phyloP scores from a whole-genome alignment of 2,329 filamentous ascomycete genomes.

The Gaeumannomyces sp. region DNA sequence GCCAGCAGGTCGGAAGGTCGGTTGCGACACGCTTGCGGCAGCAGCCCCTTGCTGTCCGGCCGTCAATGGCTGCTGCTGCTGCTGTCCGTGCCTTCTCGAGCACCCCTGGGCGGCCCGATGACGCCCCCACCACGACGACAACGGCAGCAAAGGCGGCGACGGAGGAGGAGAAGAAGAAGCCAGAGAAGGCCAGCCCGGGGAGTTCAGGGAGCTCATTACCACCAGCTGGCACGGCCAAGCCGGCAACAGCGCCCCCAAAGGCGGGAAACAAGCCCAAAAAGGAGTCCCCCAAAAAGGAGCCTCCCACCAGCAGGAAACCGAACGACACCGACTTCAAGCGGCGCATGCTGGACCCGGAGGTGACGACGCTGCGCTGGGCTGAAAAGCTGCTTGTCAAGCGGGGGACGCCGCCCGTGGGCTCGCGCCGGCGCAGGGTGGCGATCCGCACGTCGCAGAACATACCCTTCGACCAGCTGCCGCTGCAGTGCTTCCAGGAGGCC shows the following conservation, averaged over 20 bases:
- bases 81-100: slow-evolving; percentile 29
- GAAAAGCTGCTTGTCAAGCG: slow-evolving; percentile 63
- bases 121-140: slow-evolving; percentile 13
- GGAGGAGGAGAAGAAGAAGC: neutral
- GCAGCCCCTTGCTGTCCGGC: slow-evolving; percentile 24
- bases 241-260: too few relatives aligned
- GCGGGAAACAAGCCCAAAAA: slow-evolving; percentile 3
- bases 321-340: slow-evolving; percentile 25
- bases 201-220: too few relatives aligned
- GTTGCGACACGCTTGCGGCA: slow-evolving; percentile 46
- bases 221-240: too few relatives aligned
- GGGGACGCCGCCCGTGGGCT: slow-evolving; percentile 70
- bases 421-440: slow-evolving; percentile 73
- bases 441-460: slow-evolving; percentile 59
- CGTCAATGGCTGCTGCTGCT: slow-evolving; percentile 26
- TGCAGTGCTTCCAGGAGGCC: slow-evolving; percentile 97
- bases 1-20: slow-evolving; percentile 52
- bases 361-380: slow-evolving; percentile 56
- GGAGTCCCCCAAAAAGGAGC: neutral
- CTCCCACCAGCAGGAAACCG: slow-evolving; percentile 7
- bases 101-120: slow-evolving; percentile 22
- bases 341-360: slow-evolving; percentile 56
- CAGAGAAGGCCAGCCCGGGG: too few relatives aligned
- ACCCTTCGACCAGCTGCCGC: slow-evolving; percentile 89
- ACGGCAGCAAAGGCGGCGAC: slow-evolving; percentile 11